Base-by-base conservation (phyloP, 257 asterid species). In the Solanum lycopersicoides region DNA sequence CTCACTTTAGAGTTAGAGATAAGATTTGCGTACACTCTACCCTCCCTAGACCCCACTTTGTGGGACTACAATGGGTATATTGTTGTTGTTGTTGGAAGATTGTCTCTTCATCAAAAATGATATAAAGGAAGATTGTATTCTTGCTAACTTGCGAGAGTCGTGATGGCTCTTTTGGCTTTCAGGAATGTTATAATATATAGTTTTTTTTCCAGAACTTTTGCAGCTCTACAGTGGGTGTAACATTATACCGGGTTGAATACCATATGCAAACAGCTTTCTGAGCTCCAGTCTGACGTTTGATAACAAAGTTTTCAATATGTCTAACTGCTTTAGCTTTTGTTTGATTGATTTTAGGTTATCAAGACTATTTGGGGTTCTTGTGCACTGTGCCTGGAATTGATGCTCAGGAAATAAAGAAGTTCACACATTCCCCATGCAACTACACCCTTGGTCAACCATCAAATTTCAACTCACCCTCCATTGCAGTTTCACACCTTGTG, bases 361-460 rank as follows among this genome's bases (percentile, higher is more conserved):
- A 92, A 85, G 99, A 97, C 91, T 97, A 96, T 94, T 25, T 96
- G 92, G 97, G 99, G 41, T 97, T 97, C 96, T 88, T 97, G 88
- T 97, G 99, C 94, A 93, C 99, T 3, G 88, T 94, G 7, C 99
- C 99, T 1, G 99, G 99, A 59, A 90, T 95, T 82, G 93, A 94
- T 83, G 86, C 93, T 25, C 92, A 90, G 4, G 99, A 96, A 90
- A 92, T 97, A 32, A 89, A 47, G 84, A 96, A 94, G 68, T 93
- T 91, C 96, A 95, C 96, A 3, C 88, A 95, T 50, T 89, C 93
- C 37, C 98, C 98, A 47, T 97, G 99, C 95, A 97, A 95, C 84
- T 97, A 97, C 92, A 96, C 98, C 53, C 94, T 97, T 6, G 97
- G 93, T 47, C 98, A 89, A 71, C 99, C 99, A 45, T 93, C 98